These are phyloP conservation scores for Pisolithus marmoratus DNA, from an alignment of 768 basidiomycete genomes.

Conservation along the genomic window DNA sequence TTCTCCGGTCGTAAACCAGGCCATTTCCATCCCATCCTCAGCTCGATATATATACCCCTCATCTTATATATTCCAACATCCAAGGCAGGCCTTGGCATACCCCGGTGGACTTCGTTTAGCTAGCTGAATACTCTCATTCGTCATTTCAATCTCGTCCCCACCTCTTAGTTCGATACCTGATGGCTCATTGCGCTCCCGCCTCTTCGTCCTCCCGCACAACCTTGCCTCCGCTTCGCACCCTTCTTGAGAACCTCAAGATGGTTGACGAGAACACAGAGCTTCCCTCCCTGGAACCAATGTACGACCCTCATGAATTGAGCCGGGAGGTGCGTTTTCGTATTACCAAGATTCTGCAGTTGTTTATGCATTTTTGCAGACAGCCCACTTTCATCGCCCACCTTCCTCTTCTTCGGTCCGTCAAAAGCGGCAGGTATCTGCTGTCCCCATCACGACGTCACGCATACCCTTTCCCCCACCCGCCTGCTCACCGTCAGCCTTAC, in stretches of 20 bases:
- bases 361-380: neutral
- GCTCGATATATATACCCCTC: slow-evolving; percentile 5
- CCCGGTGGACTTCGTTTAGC: slow-evolving; percentile 11
- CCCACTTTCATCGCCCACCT: neutral
- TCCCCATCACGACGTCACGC: slow-evolving; percentile 36
- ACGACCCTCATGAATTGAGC: slow-evolving; percentile 5
- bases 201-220: slow-evolving; percentile 36
- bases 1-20: slow-evolving; percentile 4
- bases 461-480: slow-evolving; percentile 32
- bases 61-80: slow-evolving; percentile 6
- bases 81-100: slow-evolving; percentile 19
- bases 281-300: slow-evolving; percentile 8
- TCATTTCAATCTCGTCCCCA: too few relatives aligned
- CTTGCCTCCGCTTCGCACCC: slow-evolving; percentile 48
- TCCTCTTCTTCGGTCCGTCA: slow-evolving; percentile 7
- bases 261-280: slow-evolving; percentile 5
- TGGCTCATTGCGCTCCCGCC: slow-evolving; percentile 11
- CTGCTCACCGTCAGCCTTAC: slow-evolving; percentile 12
- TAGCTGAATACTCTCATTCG: slow-evolving; percentile 8
- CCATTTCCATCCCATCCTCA: slow-evolving; percentile 4
- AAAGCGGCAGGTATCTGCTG: slow-evolving; percentile 31
- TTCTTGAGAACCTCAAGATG: slow-evolving; percentile 29
- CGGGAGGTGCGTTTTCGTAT: slow-evolving; percentile 8
- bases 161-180: neutral
- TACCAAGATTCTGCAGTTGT: neutral